Evolutionary conservation across 2,329 filamentous ascomycete species (phyloP), one percentile per base, ranked within the genome.

Genomic region (Ceratocystis alfenasii): DNA sequence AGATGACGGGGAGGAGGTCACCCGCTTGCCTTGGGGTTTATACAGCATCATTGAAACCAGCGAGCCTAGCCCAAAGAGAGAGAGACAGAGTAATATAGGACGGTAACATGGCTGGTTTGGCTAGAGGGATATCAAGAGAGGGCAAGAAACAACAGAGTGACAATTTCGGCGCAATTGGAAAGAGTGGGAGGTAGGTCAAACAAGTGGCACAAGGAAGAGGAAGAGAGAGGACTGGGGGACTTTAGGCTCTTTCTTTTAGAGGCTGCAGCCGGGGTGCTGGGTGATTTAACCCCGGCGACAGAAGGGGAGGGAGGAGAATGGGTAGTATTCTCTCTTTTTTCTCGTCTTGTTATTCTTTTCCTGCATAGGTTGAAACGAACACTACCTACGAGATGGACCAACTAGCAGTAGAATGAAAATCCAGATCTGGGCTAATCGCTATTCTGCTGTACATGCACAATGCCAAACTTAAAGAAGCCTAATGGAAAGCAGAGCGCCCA

Each of bases 211-310:
- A 8, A 17, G 46, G 46, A 53, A n/a, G 22, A n/a, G 48, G n/a
- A 22, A n/a, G 22, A 53, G 46, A 22, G 48, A 20, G n/a, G 48
- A 8, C 48, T 10, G 48, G 48, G 22, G 22, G 25, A 57, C 22
- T 57, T 57, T 57, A 33, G 53, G 53, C 53, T 57, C 15, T 57
- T 57, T 53, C n/a, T 53, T 57, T 33, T 33, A 28, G 7, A 25
- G 53, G 10, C 53, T 57, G 22, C 4, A 12, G 36, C 36, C 36
- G 36, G 36, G 36, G 36, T 41, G 12, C 36, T 57, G 22, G 53
- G 28, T 33, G 53, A 30, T 57, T 57, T 57, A 57, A 57, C 53
- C 53, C 53, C 53, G 53, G 53, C 53, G 22, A 57, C 15, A 12
- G 53, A 57, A 15, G 12, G 15, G 25, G 44, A 25, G 30, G 22